These are phyloP conservation scores for Spathaspora sp. DNA, from an alignment of 1,139 yeast species.

Conservation along the genomic window DNA sequence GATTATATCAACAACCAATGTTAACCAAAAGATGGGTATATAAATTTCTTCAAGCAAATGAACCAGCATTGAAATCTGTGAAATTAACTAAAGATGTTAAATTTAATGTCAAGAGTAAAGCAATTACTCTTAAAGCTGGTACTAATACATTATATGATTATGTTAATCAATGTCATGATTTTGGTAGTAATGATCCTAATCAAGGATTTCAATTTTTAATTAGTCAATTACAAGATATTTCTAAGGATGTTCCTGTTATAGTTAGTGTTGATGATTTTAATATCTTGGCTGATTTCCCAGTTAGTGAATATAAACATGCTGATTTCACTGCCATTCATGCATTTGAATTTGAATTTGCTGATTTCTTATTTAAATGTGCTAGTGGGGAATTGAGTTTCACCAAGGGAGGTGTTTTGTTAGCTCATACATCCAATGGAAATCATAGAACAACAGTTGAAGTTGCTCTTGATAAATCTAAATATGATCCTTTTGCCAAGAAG, in stretches of 20 bases:
- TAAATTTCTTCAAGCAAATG: conserved; percentile 59
- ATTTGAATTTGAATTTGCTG: conserved; percentile 66
- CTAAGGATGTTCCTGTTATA: conserved; percentile 55
- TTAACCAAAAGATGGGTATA: conserved; percentile 59
- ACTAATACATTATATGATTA: conserved; percentile 44
- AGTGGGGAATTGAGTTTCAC: conserved; percentile 53
- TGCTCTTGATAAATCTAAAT: conserved; percentile 52
- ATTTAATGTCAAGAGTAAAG: conserved; percentile 33
- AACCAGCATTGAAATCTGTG: conserved; percentile 47
- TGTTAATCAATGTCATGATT: conserved; percentile 37
- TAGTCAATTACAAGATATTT: conserved; percentile 49
- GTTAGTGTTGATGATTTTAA: conserved; percentile 78
- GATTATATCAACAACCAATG: conserved; percentile 78
- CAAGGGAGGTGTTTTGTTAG: conserved; percentile 64
- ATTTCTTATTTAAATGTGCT: conserved; percentile 53
- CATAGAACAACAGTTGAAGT: conserved; percentile 53
- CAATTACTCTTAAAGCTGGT: conserved; percentile 38
- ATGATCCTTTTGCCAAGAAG: conserved; percentile 56
- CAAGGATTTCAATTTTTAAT: conserved; percentile 52
- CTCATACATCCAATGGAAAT: conserved; percentile 6
- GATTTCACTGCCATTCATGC: conserved; percentile 60
- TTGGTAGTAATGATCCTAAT: conserved; percentile 36
- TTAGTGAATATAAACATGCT: conserved; percentile 61
- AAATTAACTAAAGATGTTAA: conserved; percentile 46
- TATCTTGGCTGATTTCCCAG: conserved; percentile 54